Percentiles rank a stretch among this genome's conserved stretches.
phyloP scores from a whole-genome alignment of 2,329 filamentous ascomycete genomes.

The Gremmenia infestans region DNA sequence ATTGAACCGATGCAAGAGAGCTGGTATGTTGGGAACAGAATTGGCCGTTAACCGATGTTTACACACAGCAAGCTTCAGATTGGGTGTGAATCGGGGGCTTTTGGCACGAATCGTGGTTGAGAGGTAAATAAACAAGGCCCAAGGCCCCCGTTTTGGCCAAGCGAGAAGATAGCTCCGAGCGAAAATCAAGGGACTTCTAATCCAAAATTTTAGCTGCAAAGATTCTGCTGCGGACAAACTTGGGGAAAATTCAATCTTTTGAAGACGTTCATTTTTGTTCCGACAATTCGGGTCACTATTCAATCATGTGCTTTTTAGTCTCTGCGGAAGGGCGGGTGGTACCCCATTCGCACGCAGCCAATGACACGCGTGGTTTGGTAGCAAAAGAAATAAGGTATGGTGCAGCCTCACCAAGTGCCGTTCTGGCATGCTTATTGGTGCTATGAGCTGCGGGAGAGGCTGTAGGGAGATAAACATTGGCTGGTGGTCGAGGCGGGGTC shows the following conservation, averaged over 20 bases:
- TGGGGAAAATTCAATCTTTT: background rate
- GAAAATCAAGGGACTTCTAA: background rate
- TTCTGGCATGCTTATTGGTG: constrained; percentile 1
- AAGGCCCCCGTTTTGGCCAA: constrained; percentile 25
- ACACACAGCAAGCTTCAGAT: constrained; percentile 7
- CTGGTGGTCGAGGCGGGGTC: constrained; percentile 1
- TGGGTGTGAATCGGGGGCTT: constrained; percentile 8
- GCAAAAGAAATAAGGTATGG: constrained; percentile 13
- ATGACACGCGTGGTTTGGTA: constrained; percentile 11
- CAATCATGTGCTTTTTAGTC: constrained; percentile 25
- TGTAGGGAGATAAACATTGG: constrained; percentile 4
- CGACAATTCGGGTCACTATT: constrained; percentile 19
- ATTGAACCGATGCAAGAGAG: constrained; percentile 20
- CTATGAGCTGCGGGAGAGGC: constrained; percentile 5
- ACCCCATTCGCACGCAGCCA: constrained; percentile 10
- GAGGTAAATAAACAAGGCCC: constrained; percentile 18
- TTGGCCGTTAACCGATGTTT: constrained; percentile 24
- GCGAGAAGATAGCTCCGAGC: constrained; percentile 7
- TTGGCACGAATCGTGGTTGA: constrained; percentile 10
- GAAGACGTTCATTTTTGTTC: constrained; percentile 16
- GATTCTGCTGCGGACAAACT: background rate
- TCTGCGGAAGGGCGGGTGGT: constrained; percentile 19
- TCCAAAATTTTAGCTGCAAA: background rate
- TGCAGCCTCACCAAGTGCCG: constrained; percentile 16
- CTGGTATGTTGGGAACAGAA: constrained; percentile 17